Base-by-base conservation (phyloP, 1,139 yeast genomes). In the Magnusiomyces suaveolens region DNA sequence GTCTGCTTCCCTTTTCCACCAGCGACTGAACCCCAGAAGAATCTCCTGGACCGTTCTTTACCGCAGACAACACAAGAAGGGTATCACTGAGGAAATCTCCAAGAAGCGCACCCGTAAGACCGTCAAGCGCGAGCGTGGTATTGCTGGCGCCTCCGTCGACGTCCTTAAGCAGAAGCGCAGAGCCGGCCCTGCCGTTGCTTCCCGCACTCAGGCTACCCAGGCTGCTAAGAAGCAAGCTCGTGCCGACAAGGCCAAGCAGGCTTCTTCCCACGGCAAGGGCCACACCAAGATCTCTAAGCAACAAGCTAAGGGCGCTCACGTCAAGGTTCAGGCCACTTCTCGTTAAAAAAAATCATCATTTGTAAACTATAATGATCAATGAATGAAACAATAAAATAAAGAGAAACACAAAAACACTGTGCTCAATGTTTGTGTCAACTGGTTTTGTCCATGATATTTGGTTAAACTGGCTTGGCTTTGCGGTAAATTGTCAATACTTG, bases 21-120 rank as follows among this genome's bases (percentile, higher is more conserved):
- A 94, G 83, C 89, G 97, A 85, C 92, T 92, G 95, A 92, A 94
- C 90, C 99, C 98, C 80, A 89, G 98, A 84, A 87, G 96, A 84
- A 84, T 92, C 75, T 85, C 97, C 66, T 92, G 99, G 99, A 92
- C 99, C 68, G 97, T 90, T 73, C 84, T 92, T 72, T 92, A 82
- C 92, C 92, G 99, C 85, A 87, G 96, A 81, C 96, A 90, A 81
- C 97, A 92, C 95, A 90, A 88, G 87, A 92, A 92, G 82, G 99
- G 99, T 82, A 83, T 90, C 74, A 84, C 97, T 72, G 98, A 92
- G 83, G 98, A 92, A 81, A 86, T 87, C 67, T 71, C 94, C 76
- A 94, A 89, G 87, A 94, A 87, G 87, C 88, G 96, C 80, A 68
- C 94, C 70, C 92, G 97, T 84, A 90, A 88, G 83, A 77, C 96